Base-by-base conservation (phyloP, 805 yeast species). In the Isabelozyma heimii region DNA sequence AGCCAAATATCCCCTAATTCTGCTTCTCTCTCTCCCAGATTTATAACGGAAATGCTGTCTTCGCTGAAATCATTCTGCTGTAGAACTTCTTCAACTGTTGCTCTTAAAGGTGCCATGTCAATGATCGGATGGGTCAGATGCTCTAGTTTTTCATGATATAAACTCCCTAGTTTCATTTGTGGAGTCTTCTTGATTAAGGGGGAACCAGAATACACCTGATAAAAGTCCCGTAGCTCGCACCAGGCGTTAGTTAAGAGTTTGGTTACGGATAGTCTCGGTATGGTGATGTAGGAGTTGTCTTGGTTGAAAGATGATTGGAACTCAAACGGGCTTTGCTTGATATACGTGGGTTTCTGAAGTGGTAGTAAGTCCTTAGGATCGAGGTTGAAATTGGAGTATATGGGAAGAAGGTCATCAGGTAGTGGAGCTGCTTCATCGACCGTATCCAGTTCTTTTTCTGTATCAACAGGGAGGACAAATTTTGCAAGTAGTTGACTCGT, bases 191-290 rank as follows among this genome's bases (percentile, higher is more conserved):
- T 47, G 40, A 50, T 40, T 7, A 30, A 6, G 14, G 55, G 65
- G 5, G 75, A 66, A 16, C 75, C 73, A 0, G 84, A 67, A 54
- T 79, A 86, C 0, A 82, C 59, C 20, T 75, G 72, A 59, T 81
- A 87, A 50, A 77, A 73, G 15, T 69, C 73, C 39, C 82, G 67
- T 42, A 87, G 65, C 62, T 87, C 92, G 69, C 94, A 87, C 88
- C 90, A 87, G 13, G 75, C 64, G 30, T 77, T 72, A 0, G 85
- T 79, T 9, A 84, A 63, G 8, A 87, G 60, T 47, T 74, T 77
- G 0, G 91, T 84, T 4, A 86, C 90, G 1, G 83, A 77, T 13
- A 83, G 60, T 39, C 87, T 58, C 14, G 74, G 74, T 13, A 45
- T 43, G 1, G 37, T 26, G 0, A 60, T 37, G 40, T 61, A 62